These are phyloP conservation scores for Plasmodium gaboni DNA, from an alignment of 169 alveolate genomes.

Conservation along the genomic window DNA sequence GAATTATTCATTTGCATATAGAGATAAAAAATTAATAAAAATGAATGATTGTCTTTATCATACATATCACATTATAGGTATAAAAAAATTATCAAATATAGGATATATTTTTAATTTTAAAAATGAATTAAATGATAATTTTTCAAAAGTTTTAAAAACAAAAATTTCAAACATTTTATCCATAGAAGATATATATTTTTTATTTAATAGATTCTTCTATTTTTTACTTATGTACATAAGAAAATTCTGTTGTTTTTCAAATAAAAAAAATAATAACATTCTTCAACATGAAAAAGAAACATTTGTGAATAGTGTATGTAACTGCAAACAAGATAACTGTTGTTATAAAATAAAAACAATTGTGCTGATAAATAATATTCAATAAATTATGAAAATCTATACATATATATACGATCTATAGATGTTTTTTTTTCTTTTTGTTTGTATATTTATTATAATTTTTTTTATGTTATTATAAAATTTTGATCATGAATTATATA, in stretches of 20 bases:
- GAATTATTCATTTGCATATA: constrained; percentile 49
- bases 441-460: too few relatives aligned
- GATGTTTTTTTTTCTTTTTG: too few relatives aligned
- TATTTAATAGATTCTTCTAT: constrained; percentile 65
- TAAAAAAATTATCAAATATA: constrained; percentile 31
- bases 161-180: constrained; percentile 45
- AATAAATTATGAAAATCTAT: too few relatives aligned
- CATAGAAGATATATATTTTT: constrained; percentile 42
- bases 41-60: constrained; percentile 63
- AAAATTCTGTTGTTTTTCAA: constrained; percentile 45
- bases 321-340: constrained; percentile 37
- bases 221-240: constrained; percentile 41
- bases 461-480: too few relatives aligned
- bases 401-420: too few relatives aligned
- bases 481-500: too few relatives aligned
- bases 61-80: constrained; percentile 72
- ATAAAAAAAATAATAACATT: not conserved
- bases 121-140: constrained; percentile 57
- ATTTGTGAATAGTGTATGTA: constrained; percentile 5
- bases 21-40: constrained; percentile 62
- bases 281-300: not conserved
- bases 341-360: constrained; percentile 73
- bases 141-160: constrained; percentile 72
- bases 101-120: constrained; percentile 65
- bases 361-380: constrained; percentile 1